Evolutionary conservation across 31 red algal species (phyloP), one percentile per base, ranked within the genome.

Genomic region (Bonnemaisonia californica): DNA sequence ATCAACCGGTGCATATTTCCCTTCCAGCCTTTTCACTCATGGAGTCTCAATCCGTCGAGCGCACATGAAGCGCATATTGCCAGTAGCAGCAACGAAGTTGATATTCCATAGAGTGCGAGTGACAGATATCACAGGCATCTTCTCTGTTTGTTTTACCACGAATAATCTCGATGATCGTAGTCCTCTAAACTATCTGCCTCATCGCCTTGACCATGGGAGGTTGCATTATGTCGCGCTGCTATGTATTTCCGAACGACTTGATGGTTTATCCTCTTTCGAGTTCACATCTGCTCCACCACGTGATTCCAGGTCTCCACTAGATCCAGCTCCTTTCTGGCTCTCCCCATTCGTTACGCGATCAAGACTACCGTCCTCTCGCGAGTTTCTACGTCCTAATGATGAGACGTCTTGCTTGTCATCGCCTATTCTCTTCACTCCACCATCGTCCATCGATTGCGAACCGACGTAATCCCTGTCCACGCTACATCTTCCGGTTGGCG

Each of bases 211-310:
- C 59, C 8, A 18, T 51, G 19, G n/a, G 24, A 28, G 24, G 23
- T 21, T 24, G n/a, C 36, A 54, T 37, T 58, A 86, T 48, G 82
- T 76, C 11, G 82, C 82, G 41, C 82, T 69, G 41, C 71, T 86
- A 71, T 74, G 82, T 65, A 86, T 86, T 48, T 86, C 82, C 35
- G 82, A 4, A 45, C 82, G 34, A 39, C 61, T 34, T 2, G 82
- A 18, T 41, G 64, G 74, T 27, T 77, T 86, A 7, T 86, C 82
- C 2, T 86, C 70, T 36, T 86, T 85, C 32, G 51, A 56, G 30
- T 66, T 66, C 40, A 77, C 5, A 23, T 86, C 82, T 3, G 70
- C 18, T 3, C 11, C 71, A 33, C 62, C 62, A 29, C 57, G 71
- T 7, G 33, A 27, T n/a, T 76, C 69, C 16, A 71, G 38, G 9